Conservation (phyloP, 306 rosid species). For the Trifolium dubium region DNA sequence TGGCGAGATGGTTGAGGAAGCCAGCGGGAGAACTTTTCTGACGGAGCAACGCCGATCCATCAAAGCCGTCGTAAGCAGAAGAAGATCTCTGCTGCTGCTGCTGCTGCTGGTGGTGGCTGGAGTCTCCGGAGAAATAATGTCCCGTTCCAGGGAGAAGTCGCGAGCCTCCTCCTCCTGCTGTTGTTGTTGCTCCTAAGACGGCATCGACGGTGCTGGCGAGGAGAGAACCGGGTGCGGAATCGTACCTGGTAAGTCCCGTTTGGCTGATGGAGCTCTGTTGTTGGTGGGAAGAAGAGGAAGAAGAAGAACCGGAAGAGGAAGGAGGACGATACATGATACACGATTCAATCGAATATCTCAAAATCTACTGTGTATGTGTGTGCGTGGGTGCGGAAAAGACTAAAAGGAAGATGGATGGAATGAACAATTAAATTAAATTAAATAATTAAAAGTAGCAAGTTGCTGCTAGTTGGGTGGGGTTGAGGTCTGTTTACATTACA, state of each 20-base stretch:
- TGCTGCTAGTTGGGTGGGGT: no score
- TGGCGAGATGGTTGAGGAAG: constrained; percentile 62
- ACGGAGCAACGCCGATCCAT: constrained; percentile 60
- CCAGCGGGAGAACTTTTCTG: constrained; percentile 98
- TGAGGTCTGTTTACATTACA: no score
- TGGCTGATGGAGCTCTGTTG: constrained; percentile 46
- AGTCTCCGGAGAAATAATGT: constrained; percentile 55
- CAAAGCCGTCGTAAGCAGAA: constrained; percentile 25
- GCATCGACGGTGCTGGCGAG: constrained; percentile 66
- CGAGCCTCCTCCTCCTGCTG: neutral
- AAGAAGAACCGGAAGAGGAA: constrained; percentile 46
- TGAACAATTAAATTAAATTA: neutral
- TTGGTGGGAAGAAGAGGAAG: constrained; percentile 47
- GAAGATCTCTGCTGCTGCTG: constrained; percentile 28
- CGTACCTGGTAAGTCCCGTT: constrained; percentile 68
- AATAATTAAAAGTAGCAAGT: no score
- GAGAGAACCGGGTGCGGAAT: constrained; percentile 78
- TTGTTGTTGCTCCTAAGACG: constrained; percentile 30
- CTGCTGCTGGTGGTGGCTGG: neutral
- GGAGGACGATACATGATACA: constrained; percentile 26
- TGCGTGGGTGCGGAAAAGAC: neutral
- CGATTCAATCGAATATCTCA: neutral
- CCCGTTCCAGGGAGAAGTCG: constrained; percentile 16
- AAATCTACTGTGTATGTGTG: neutral
- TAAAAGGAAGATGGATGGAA: neutral